Conservation (phyloP, 1,139 yeast genomes). For the Meyerozyma carpophila region DNA sequence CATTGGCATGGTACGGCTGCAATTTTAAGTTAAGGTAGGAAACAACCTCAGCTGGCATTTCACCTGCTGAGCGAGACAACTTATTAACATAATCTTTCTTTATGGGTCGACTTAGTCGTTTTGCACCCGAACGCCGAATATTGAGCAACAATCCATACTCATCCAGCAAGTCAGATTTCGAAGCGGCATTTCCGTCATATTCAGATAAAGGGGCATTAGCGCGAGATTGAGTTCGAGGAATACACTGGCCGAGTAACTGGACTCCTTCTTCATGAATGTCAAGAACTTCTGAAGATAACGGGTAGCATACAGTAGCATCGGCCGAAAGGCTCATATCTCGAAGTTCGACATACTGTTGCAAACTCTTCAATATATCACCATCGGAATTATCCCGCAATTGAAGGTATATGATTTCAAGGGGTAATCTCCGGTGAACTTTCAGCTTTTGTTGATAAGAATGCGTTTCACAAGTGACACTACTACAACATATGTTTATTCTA, state of each 20-base stretch:
- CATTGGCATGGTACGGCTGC: neutral
- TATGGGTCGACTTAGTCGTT: neutral
- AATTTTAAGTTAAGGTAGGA: neutral
- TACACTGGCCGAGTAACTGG: neutral
- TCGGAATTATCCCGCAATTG: neutral
- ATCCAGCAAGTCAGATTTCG: too few relatives aligned
- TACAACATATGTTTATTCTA: neutral
- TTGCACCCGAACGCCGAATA: neutral
- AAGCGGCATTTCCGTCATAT: neutral
- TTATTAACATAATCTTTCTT: neutral
- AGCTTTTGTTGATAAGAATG: neutral
- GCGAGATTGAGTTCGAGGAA: neutral
- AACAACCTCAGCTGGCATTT: neutral
- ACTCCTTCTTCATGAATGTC: neutral
- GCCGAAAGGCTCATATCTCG: neutral
- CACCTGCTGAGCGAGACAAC: neutral
- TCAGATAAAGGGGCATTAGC: neutral
- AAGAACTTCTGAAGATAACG: neutral
- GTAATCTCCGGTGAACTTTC: neutral
- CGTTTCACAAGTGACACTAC: neutral
- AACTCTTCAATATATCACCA: neutral
- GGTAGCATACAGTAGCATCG: neutral
- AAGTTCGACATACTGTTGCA: neutral
- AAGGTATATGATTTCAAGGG: neutral
- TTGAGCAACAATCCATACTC: too few relatives aligned